These are phyloP conservation scores for Kregervanrija pseudodelftensis DNA, from an alignment of 805 yeast genomes.

Conservation along the genomic window DNA sequence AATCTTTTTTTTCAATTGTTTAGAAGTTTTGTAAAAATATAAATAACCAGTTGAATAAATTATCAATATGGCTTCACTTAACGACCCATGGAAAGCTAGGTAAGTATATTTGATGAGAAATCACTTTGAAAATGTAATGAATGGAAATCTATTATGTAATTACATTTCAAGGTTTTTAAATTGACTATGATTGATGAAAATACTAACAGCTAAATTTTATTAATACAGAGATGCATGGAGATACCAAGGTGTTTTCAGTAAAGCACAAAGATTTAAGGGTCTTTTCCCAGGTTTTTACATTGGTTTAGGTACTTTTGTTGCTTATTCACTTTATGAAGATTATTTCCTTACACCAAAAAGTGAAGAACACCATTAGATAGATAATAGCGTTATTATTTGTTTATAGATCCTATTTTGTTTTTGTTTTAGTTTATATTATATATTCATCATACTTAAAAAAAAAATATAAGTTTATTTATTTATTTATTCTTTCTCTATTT, in stretches of 20 bases:
- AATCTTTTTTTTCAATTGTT: too few relatives aligned
- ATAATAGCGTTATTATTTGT: neutral
- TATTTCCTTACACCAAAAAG: slow-evolving; percentile 28
- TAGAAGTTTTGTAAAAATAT: too few relatives aligned
- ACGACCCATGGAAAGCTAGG: slow-evolving; percentile 42
- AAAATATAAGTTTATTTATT: neutral
- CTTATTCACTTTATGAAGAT: slow-evolving; percentile 58
- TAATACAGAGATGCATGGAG: slow-evolving; percentile 79
- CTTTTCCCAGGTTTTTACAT: slow-evolving; percentile 77
- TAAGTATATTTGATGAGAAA: slow-evolving; percentile 12
- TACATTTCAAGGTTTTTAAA: neutral
- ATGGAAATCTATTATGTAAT: neutral
- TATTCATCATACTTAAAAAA: too few relatives aligned
- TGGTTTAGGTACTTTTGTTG: slow-evolving; percentile 68
- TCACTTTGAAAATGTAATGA: too few relatives aligned
- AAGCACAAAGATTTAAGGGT: slow-evolving; percentile 58
- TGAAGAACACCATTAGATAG: slow-evolving; percentile 5
- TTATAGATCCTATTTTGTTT: too few relatives aligned
- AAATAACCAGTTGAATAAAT: neutral
- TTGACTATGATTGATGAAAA: neutral
- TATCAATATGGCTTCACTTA: slow-evolving; percentile 21
- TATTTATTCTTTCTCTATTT: slow-evolving; percentile 1
- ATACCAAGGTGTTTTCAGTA: slow-evolving; percentile 73
- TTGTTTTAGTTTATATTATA: too few relatives aligned
- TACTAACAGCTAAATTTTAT: neutral